Base-by-base conservation (phyloP, 768 basidiomycete species). In the Dioszegia crocea region DNA sequence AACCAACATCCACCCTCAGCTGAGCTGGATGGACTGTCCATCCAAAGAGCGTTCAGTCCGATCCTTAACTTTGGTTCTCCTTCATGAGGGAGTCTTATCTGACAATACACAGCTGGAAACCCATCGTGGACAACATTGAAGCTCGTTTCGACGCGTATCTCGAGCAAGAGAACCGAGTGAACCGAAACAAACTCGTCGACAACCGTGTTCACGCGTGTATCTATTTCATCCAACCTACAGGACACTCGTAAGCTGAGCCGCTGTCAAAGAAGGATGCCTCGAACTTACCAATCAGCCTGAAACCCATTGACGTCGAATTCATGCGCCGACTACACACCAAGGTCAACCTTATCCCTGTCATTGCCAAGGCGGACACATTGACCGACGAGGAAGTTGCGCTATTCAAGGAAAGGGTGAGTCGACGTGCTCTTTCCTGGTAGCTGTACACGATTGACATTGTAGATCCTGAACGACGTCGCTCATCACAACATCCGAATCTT, bases 171-270 rank as follows among this genome's bases (percentile, higher is more conserved):
- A 98, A 96, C 81, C 88, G 94, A 63, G 93, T 98, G 67, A 98
- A 98, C 81, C 82, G 96, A 53, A 83, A 81, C 71, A 97, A 97
- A 78, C 84, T 96, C 61, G 85, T 88, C 48, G 96, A 99, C 81
- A 97, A 97, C 80, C 87, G 96, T 46, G 89, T 99, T 40, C 96
- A 99, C 76, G 96, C 96, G 16, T 98, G 96, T 78, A 82, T 99
- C 57, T 99, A 99, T 82, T 99, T 99, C 78, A 93, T 99, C 66
- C 92, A 98, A 74, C 91, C 96, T 33, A 98, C 94, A 1, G 94
- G 96, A 60, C 96, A 99, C 78, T 87, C 93, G 91, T 96, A 77
- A 80, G 91, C 39, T 29, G 11, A 14, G n/a, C 21, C 39, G 12
- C 30, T 36, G 24, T n/a, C 26, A 19, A 49, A 8, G 6, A 47